Conservation (phyloP, 345 rosid species). For the Eucalyptus decipiens region DNA sequence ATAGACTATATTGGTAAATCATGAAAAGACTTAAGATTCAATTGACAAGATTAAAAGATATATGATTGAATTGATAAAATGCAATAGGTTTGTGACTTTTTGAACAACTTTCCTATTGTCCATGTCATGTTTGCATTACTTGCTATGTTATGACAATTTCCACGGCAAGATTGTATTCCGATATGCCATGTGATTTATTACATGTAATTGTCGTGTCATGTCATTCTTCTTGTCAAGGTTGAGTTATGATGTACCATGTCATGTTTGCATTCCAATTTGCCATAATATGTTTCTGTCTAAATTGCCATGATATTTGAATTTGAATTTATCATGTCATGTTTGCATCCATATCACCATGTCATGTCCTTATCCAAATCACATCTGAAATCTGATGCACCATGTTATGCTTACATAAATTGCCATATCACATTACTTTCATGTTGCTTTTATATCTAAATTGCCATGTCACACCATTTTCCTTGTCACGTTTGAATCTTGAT, state of each 20-base stretch:
- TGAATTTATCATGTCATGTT: neutral
- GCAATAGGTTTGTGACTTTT: too few species aligned
- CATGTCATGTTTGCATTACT: too few species aligned
- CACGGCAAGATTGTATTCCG: too few species aligned
- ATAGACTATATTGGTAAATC: too few species aligned
- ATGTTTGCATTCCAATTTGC: neutral
- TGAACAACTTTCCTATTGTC: too few species aligned
- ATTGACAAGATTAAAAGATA: too few species aligned
- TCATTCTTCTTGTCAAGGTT: too few species aligned
- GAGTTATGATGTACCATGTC: neutral
- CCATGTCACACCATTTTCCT: neutral
- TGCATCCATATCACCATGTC: neutral
- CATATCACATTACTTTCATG: neutral
- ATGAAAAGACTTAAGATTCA: too few species aligned
- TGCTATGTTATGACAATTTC: too few species aligned
- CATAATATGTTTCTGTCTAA: neutral
- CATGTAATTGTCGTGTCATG: too few species aligned
- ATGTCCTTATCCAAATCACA: neutral
- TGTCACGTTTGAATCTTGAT: neutral
- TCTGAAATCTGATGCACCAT: neutral
- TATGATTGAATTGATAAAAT: too few species aligned
- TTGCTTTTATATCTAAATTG: neutral
- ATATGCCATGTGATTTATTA: too few species aligned
- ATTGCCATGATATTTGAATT: neutral
- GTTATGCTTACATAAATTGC: neutral